These are phyloP conservation scores for Monosporascus sp. DNA, from an alignment of 2,329 filamentous ascomycete genomes.

Conservation along the genomic window DNA sequence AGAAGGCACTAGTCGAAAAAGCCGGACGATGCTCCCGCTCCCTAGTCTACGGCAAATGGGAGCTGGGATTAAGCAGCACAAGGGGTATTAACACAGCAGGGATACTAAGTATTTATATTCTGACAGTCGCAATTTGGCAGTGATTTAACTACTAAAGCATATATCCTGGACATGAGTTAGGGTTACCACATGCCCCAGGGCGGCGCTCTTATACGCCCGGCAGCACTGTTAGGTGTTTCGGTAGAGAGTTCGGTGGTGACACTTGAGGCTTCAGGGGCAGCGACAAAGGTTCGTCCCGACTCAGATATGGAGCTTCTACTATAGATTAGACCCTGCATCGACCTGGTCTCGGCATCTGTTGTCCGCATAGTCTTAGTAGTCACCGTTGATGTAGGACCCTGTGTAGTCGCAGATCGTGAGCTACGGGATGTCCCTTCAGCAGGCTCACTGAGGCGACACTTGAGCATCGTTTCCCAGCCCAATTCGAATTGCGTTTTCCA, in stretches of 20 bases:
- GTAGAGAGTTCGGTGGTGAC: neutral
- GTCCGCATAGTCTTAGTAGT: neutral
- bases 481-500: constrained; percentile 20
- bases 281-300: neutral
- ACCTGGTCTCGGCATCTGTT: neutral
- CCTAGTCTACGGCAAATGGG: too few species aligned
- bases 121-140: too few species aligned
- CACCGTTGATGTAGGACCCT: neutral
- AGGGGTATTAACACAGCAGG: too few species aligned
- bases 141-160: too few species aligned
- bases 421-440: neutral
- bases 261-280: neutral
- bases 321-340: neutral
- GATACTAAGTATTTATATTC: too few species aligned
- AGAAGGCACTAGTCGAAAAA: too few species aligned
- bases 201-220: neutral
- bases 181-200: neutral
- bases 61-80: too few species aligned
- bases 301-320: neutral
- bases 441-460: neutral
- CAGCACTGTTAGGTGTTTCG: neutral
- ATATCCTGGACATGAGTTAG: too few species aligned
- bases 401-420: neutral
- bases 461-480: constrained; percentile 18
- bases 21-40: too few species aligned